Base-by-base conservation (phyloP, 345 rosid genomes). In the Mallotus nudiflorus region DNA sequence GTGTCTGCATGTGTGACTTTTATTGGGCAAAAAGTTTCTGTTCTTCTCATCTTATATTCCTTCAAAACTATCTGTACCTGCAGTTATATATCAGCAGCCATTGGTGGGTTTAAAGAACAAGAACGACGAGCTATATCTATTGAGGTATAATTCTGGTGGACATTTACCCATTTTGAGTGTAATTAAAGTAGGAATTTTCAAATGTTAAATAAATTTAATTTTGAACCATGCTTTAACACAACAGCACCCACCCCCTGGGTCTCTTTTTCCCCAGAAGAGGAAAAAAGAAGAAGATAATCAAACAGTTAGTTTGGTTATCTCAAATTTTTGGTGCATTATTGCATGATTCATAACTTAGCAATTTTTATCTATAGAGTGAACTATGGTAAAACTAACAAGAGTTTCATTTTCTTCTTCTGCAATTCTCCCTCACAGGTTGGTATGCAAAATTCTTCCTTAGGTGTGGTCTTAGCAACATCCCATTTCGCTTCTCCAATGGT, bases 381-480 rank as follows among this genome's bases (percentile, higher is more conserved):
- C 29, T 4, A 37, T 6, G 2, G 14, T n/a, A 35, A 57, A 16
- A 16, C 15, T 57, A 20, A 14, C 22, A 0, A 28, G 27, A n/a
- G 15, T 0, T 53, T 53, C 19, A 55, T 11, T 28, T 58, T 45
- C 16, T 46, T 31, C 25, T 13, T 12, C 9, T 2, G 20, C 42
- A 40, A 24, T 25, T 9, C 4, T 33, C 2, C 22, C 9, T 62
- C 66, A 68, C 82, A 88, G 93, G 82, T 89, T 61, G 93, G 91
- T n/a, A 86, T 89, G 88, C 93, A 86, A 70, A 86, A 83, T 65
- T 89, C 93, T 55, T 80, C 93, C 3, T 75, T 86, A 29, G 89
- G 88, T 1, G 91, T 89, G 69, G 88, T 89, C 29, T 78, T 89
- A 70, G 89, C 91, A 5, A 73, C 94, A 42, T 24, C 87, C 29